Conservation (phyloP, 1,284 basidiomycete genomes). For the Vanrija humicola region DNA sequence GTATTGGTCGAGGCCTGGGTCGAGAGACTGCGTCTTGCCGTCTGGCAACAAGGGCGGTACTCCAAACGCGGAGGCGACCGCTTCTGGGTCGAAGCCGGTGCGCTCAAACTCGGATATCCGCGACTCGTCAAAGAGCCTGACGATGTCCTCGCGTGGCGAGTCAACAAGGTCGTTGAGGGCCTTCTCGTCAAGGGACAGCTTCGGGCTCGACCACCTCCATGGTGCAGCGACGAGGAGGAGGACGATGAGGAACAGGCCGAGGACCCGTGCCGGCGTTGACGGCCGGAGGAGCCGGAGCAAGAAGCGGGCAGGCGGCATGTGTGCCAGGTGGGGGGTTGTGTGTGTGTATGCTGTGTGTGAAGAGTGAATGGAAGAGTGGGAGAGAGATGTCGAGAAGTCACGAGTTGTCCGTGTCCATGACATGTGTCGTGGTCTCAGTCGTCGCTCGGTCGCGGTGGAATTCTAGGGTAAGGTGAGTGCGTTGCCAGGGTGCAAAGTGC, state of each 20-base stretch:
- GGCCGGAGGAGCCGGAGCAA: too few relatives aligned
- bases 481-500: too few relatives aligned
- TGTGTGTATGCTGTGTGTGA: too few relatives aligned
- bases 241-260: constrained; percentile 1
- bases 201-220: not conserved
- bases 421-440: too few relatives aligned
- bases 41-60: constrained; percentile 1
- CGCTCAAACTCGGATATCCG: not conserved
- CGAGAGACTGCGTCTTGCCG: constrained; percentile 5
- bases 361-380: too few relatives aligned
- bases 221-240: not conserved
- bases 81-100: not conserved
- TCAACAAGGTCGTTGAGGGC: constrained; percentile 8
- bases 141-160: constrained; percentile 6
- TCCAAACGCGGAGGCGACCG: constrained; percentile 1
- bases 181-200: not conserved
- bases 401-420: too few relatives aligned
- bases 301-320: too few relatives aligned
- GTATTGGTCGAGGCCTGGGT: constrained; percentile 16
- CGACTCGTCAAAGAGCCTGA: constrained; percentile 1
- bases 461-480: too few relatives aligned
- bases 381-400: too few relatives aligned
- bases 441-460: too few relatives aligned
- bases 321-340: too few relatives aligned
- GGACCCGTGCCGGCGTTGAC: not conserved